phyloP scores from a whole-genome alignment of 768 basidiomycete genomes.

The Dentipellis sp. region DNA sequence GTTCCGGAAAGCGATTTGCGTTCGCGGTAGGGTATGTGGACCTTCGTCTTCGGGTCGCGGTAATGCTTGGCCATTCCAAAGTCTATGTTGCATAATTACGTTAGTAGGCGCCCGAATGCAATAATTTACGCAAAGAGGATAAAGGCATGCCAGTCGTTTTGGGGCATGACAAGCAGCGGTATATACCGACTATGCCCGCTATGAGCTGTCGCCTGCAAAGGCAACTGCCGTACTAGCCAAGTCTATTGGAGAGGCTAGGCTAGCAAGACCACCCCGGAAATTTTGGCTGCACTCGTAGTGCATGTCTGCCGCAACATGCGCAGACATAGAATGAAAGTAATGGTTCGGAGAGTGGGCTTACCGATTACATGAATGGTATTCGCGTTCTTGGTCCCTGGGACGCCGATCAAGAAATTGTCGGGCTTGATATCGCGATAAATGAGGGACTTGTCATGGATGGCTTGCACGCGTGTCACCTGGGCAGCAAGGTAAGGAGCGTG shows the following conservation, averaged over 20 bases:
- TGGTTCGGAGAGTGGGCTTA: constrained; percentile 27
- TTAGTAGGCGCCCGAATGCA: constrained; percentile 3
- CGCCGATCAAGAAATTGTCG: constrained; percentile 97
- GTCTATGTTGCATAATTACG: constrained; percentile 39
- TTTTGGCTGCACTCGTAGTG: too few relatives aligned
- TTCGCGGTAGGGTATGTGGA: constrained; percentile 98
- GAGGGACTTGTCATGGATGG: constrained; percentile 96
- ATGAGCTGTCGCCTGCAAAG: too few relatives aligned
- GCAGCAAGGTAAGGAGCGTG: constrained; percentile 3
- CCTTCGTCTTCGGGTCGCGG: constrained; percentile 94
- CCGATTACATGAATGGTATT: constrained; percentile 84
- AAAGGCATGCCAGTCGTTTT: not conserved
- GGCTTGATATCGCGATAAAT: constrained; percentile 99
- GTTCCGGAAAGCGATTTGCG: constrained; percentile 95
- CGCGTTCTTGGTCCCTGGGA: constrained; percentile 83
- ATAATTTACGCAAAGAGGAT: not conserved
- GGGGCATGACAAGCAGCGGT: too few relatives aligned
- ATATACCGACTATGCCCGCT: too few relatives aligned
- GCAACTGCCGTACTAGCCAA: too few relatives aligned
- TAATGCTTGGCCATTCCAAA: constrained; percentile 99
- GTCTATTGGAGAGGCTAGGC: too few relatives aligned
- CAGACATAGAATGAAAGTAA: too few relatives aligned
- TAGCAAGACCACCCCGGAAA: too few relatives aligned
- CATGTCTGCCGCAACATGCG: too few relatives aligned
- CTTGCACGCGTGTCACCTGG: constrained; percentile 92